phyloP scores from a whole-genome alignment of 139 green algal genomes.

The Coelastrella sp. region DNA sequence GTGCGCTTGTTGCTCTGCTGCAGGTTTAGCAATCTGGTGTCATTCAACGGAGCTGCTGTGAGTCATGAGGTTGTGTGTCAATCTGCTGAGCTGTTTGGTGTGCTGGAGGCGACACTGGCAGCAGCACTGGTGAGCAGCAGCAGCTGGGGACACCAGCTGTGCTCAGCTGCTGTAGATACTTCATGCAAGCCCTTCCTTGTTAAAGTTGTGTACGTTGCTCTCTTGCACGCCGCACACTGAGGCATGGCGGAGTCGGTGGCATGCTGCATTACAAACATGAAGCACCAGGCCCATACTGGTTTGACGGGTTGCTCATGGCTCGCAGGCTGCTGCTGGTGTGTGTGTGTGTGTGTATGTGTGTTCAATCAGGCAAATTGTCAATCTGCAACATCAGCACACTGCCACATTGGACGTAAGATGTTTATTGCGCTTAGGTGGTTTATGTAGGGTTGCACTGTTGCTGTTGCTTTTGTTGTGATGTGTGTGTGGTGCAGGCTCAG shows the following conservation, averaged over 20 bases:
- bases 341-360: background rate
- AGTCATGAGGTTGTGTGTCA: background rate
- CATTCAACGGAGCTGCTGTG: constrained; percentile 20
- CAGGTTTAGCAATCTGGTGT: constrained; percentile 2
- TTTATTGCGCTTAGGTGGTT: background rate
- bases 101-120: constrained; percentile 28
- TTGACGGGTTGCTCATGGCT: too few species aligned
- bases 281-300: too few species aligned
- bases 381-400: too few species aligned
- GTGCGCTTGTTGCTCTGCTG: background rate
- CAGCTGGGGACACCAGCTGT: background rate
- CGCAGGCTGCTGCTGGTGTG: too few species aligned
- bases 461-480: background rate
- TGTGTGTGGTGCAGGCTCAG: background rate
- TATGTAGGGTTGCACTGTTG: background rate
- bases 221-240: too few species aligned
- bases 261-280: too few species aligned
- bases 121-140: constrained; percentile 36
- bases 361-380: background rate
- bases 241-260: too few species aligned
- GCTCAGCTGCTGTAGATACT: too few species aligned
- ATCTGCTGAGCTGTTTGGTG: background rate
- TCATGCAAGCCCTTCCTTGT: too few species aligned
- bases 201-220: too few species aligned
- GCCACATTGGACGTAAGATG: background rate